Evolutionary conservation across 225 moss, liverwort and hornwort genomes (phyloP).

Genomic region (Straminergon stramineum): DNA sequence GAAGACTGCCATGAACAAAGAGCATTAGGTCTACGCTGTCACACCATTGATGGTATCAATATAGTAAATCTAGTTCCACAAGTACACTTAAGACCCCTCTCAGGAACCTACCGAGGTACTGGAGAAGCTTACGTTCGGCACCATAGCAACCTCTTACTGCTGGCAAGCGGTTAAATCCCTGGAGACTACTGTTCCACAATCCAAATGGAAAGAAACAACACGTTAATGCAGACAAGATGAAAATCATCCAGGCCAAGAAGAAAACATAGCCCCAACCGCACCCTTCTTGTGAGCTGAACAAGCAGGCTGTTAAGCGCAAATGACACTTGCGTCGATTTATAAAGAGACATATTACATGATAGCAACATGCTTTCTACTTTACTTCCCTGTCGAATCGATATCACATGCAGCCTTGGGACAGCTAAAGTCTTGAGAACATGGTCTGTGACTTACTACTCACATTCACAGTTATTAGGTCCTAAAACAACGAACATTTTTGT

Average conservation of each 20-base stretch:
- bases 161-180: background rate
- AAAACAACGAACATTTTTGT: background rate
- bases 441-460: background rate
- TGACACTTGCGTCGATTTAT: background rate
- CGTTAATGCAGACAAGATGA: background rate
- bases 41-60: background rate
- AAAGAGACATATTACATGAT: background rate
- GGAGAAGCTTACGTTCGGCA: background rate
- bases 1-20: background rate
- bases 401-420: background rate
- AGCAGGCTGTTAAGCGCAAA: background rate
- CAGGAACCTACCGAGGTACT: background rate
- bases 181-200: background rate
- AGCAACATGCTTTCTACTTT: background rate
- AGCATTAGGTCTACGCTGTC: background rate
- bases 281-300: background rate
- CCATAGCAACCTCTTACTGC: background rate
- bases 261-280: background rate
- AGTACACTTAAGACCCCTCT: background rate
- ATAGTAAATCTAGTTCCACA: background rate
- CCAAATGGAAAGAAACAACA: background rate
- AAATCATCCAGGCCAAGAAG: background rate
- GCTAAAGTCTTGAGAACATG: background rate
- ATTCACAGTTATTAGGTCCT: background rate
- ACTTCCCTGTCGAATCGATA: background rate